These are phyloP conservation scores for Verticillium zaregamsianum DNA, from an alignment of 2,329 filamentous ascomycete genomes.

Conservation along the genomic window DNA sequence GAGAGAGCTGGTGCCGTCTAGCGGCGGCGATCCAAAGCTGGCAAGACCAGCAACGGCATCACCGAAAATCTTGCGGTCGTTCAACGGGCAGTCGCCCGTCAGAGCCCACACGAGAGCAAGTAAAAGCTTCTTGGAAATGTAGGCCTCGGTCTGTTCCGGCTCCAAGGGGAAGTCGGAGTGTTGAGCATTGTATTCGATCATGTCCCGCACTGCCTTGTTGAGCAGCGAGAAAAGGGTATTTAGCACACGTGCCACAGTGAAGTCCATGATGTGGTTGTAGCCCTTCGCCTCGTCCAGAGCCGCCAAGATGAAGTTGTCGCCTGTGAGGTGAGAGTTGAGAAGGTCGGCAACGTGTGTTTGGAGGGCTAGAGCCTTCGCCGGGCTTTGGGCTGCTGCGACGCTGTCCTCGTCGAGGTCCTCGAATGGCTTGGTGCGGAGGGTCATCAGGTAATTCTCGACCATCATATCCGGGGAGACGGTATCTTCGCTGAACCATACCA, in stretches of 20 bases:
- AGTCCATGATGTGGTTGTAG: conserved; percentile 98
- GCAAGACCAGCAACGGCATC: conserved; percentile 78
- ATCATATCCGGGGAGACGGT: conserved; percentile 92
- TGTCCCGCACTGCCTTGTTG: conserved; percentile 87
- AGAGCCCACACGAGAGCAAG: conserved; percentile 93
- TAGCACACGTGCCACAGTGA: conserved; percentile 83
- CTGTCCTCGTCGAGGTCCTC: conserved; percentile 95
- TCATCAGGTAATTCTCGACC: conserved; percentile 84
- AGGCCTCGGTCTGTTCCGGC: conserved; percentile 82
- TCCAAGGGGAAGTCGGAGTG: conserved; percentile 93
- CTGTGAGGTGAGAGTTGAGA: conserved; percentile 69
- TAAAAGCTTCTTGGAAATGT: conserved; percentile 88
- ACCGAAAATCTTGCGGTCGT: conserved; percentile 84
- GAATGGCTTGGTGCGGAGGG: conserved; percentile 76
- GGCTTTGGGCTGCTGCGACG: conserved; percentile 68
- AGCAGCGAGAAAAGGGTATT: conserved; percentile 92
- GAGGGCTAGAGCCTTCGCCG: conserved; percentile 72
- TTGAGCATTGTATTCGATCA: conserved; percentile 93
- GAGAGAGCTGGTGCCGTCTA: conserved; percentile 75
- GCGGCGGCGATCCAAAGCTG: conserved; percentile 77
- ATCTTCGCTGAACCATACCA: conserved; percentile 99
- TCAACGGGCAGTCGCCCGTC: conserved; percentile 87
- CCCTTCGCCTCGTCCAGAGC: conserved; percentile 70
- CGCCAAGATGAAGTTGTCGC: conserved; percentile 75
- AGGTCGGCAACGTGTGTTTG: conserved; percentile 79